A percentile compares a stretch with the other conserved stretches of the same genome.
These are phyloP conservation scores for Lathyrus tuberosus DNA, from an alignment of 306 rosid species.

Conservation along the genomic window DNA sequence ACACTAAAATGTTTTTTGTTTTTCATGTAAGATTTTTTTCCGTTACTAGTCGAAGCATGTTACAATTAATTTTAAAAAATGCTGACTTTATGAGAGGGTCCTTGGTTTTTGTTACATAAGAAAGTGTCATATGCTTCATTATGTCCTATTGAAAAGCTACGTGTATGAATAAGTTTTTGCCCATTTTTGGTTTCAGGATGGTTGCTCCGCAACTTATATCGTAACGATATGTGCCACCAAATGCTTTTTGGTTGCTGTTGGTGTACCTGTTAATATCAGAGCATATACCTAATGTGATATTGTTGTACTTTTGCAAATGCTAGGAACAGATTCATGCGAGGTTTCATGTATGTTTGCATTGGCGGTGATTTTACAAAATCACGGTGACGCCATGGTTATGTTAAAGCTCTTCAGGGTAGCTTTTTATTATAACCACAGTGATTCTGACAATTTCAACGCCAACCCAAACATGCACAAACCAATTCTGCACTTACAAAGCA, in stretches of 20 bases:
- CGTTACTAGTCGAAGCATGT: neutral
- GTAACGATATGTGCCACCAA: neutral
- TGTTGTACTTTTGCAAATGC: conserved; percentile 9
- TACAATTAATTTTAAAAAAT: neutral
- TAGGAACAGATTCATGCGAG: neutral
- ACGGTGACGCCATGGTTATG: too few relatives aligned
- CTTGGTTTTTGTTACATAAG: neutral
- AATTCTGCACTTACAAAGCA: too few relatives aligned
- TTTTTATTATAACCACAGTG: too few relatives aligned
- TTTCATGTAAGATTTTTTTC: neutral
- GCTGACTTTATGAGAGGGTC: neutral
- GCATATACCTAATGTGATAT: neutral
- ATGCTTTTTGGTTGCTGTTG: conserved; percentile 19
- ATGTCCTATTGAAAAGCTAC: conserved; percentile 16
- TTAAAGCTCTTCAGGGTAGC: too few relatives aligned
- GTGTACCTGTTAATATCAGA: conserved; percentile 6
- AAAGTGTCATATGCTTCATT: conserved; percentile 15
- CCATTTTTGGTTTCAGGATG: conserved; percentile 6
- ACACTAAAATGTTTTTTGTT: conserved; percentile 16
- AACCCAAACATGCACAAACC: too few relatives aligned
- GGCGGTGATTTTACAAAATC: too few relatives aligned
- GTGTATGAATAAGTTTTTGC: neutral
- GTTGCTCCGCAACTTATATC: neutral
- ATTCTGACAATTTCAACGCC: too few relatives aligned
- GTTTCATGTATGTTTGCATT: neutral